Conservation (phyloP, 2,329 filamentous ascomycete species). For the Fusarium nygamai region DNA sequence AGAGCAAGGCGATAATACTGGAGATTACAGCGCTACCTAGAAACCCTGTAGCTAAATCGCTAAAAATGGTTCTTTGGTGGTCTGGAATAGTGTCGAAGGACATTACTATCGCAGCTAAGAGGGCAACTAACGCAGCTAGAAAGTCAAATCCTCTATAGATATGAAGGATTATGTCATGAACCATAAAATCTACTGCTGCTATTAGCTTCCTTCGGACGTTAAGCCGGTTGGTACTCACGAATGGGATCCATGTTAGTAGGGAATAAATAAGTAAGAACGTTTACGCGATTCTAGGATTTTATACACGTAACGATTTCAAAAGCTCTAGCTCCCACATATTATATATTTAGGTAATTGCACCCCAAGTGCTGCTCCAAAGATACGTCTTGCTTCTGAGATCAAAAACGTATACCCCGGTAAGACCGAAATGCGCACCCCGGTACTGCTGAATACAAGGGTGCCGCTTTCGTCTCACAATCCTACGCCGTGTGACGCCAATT, state of each 20-base stretch:
- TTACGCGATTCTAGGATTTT: background rate
- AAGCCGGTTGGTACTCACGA: background rate
- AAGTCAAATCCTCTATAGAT: background rate
- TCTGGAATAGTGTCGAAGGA: background rate
- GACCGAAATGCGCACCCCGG: background rate
- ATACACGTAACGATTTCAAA: fast-evolving
- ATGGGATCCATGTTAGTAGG: background rate
- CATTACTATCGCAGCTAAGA: background rate
- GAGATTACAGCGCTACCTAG: background rate
- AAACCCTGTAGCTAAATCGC: background rate
- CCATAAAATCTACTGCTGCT: background rate
- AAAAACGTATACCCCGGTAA: background rate
- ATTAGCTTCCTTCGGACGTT: background rate
- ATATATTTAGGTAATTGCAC: background rate
- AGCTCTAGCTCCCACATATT: background rate
- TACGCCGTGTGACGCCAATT: background rate
- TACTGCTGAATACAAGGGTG: background rate
- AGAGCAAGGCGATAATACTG: background rate
- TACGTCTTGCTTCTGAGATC: background rate
- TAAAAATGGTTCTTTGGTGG: background rate
- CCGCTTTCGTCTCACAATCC: background rate
- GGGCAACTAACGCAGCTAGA: background rate
- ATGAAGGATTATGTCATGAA: background rate
- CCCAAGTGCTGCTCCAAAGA: background rate
- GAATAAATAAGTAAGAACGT: background rate